These are phyloP conservation scores for Marasmius sp. DNA, from an alignment of 1,284 basidiomycete genomes.

Conservation along the genomic window DNA sequence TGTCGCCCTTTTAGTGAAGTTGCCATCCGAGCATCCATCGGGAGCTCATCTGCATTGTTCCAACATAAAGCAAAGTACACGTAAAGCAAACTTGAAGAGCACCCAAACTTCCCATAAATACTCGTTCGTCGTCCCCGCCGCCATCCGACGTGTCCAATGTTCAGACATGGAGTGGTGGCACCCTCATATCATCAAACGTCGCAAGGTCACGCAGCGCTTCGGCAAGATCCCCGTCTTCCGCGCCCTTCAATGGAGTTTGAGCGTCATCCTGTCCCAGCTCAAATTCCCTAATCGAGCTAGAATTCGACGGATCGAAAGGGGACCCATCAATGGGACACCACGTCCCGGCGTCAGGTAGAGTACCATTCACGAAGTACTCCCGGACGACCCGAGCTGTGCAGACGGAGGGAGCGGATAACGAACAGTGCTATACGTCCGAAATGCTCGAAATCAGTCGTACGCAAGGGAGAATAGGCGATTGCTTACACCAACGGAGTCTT, in stretches of 20 bases:
- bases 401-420: constrained; percentile 11
- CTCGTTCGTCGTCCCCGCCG: too few species aligned
- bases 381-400: constrained; percentile 12
- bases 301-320: background rate
- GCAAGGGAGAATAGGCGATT: background rate
- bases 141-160: background rate
- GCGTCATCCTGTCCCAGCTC: background rate
- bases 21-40: too few species aligned
- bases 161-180: background rate
- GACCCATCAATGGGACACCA: constrained; percentile 10
- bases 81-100: too few species aligned
- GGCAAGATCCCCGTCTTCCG: background rate
- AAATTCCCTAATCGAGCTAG: background rate
- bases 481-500: constrained; percentile 14
- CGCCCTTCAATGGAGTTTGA: background rate
- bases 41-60: too few species aligned
- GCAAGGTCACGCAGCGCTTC: background rate
- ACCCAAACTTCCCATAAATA: too few species aligned
- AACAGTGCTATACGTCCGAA: constrained; percentile 11
- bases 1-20: too few species aligned
- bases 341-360: constrained; percentile 10
- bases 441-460: background rate
- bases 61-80: too few species aligned
- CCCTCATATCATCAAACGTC: background rate
- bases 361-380: constrained; percentile 15